Evolutionary conservation across 1,284 basidiomycete genomes (phyloP), one percentile per base, ranked within the genome.

Genomic region (Ustilago loliicola): DNA sequence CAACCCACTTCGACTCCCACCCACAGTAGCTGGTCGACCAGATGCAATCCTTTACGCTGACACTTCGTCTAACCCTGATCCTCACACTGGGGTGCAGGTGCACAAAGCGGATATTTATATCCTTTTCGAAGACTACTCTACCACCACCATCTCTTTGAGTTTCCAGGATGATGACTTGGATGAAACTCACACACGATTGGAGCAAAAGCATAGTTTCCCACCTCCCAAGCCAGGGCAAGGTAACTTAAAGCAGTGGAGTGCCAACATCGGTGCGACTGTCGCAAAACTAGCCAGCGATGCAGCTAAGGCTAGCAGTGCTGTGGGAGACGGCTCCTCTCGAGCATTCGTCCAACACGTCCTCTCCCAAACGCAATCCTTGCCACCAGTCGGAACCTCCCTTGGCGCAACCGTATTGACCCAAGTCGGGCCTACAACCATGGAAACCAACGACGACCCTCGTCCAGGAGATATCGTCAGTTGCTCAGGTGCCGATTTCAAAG

Each of bases 391-490:
- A 48, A 52, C 47, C 15, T 80, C 77, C 4, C 72, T 59, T 42
- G 80, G 75, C 51, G 73, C 69, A 21, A 64, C 66, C 1, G 47
- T 64, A 45, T 76, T 66, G 61, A 79, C 90, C 67, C 94, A 95
- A 87, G 90, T 89, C 10, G 92, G 90, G 0, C 79, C 83, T 0
- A 88, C 91, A 2, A 92, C 95, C 65, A 90, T 92, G 85, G 91
- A 91, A 77, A 89, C 92, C 25, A 88, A 89, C 47, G 92, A 92
- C 81, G 94, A 95, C 61, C 92, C 94, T 65, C 89, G 94, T 88
- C 92, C 94, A 0, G 95, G 95, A 1, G 95, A 97, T 87, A 87
- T 97, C 6, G 89, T 94, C 47, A 90, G 91, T 58, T 87, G 96
- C 77, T 88, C 89, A 62, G 93, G 94, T 61, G 93, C 93, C 60